A percentile compares a stretch with the other conserved stretches of the same genome.
phyloP scores from a whole-genome alignment of 306 rosid genomes.

The Corylus heterophylla region DNA sequence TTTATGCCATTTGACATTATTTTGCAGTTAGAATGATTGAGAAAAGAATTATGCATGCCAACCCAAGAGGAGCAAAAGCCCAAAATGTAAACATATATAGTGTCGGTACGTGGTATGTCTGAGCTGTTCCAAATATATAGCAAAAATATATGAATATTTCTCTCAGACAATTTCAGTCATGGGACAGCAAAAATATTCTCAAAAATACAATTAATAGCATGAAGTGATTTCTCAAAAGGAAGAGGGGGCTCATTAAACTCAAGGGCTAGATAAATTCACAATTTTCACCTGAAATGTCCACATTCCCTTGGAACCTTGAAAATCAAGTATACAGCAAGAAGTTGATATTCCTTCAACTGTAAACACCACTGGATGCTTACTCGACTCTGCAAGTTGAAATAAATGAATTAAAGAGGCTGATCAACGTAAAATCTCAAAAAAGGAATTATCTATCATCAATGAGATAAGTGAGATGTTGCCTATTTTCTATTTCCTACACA shows the following conservation, averaged over 20 bases:
- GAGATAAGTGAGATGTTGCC: constrained; percentile 26
- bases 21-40: constrained; percentile 1
- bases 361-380: constrained; percentile 97
- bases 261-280: constrained; percentile 13
- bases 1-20: not conserved
- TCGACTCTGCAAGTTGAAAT: constrained; percentile 67
- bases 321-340: constrained; percentile 96
- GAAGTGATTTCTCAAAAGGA: not conserved
- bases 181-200: not conserved
- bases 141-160: not conserved
- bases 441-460: constrained; percentile 10
- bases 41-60: not conserved
- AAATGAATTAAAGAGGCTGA: constrained; percentile 21
- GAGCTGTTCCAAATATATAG: constrained; percentile 1
- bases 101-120: not conserved
- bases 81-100: not conserved
- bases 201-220: not conserved
- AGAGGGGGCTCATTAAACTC: constrained; percentile 1
- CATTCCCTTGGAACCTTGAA: constrained; percentile 96
- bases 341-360: constrained; percentile 99
- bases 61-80: not conserved
- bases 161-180: not conserved
- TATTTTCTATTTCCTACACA: too few relatives aligned
- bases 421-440: constrained; percentile 20
- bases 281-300: constrained; percentile 91